Percentiles rank a stretch among this genome's conserved stretches.
phyloP scores from a whole-genome alignment of 371 early-diverging fungal genomes.

The Mortierella sp. region DNA sequence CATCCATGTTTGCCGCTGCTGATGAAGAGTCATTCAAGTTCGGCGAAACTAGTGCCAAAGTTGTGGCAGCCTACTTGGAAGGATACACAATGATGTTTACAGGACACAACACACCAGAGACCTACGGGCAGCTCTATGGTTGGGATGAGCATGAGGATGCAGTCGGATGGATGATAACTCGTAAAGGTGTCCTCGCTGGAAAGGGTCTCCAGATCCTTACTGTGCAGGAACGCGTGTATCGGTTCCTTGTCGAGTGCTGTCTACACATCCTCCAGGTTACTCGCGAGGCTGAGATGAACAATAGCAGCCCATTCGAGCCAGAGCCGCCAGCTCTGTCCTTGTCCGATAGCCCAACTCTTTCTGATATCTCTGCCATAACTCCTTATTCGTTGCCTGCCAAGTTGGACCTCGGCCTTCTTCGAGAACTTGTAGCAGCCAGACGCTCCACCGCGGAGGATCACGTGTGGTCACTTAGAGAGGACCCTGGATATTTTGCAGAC shows the following conservation, averaged over 20 bases:
- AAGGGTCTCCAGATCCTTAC: slow-evolving; percentile 28
- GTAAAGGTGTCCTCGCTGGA: slow-evolving; percentile 20
- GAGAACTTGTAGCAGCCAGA: slow-evolving; percentile 30
- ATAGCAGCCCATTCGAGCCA: slow-evolving; percentile 22
- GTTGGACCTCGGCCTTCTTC: slow-evolving; percentile 25
- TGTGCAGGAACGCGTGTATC: slow-evolving; percentile 35
- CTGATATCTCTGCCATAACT: slow-evolving; percentile 23
- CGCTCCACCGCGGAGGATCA: slow-evolving; percentile 34
- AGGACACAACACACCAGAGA: slow-evolving; percentile 29
- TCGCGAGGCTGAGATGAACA: slow-evolving; percentile 19
- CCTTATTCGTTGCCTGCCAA: slow-evolving; percentile 28
- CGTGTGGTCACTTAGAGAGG: slow-evolving; percentile 35
- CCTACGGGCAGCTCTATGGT: slow-evolving; percentile 27
- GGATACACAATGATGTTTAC: slow-evolving; percentile 41
- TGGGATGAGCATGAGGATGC: slow-evolving; percentile 35
- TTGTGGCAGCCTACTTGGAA: slow-evolving; percentile 22
- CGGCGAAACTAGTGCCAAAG: slow-evolving; percentile 23
- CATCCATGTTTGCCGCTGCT: slow-evolving; percentile 34
- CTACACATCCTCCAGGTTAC: slow-evolving; percentile 30
- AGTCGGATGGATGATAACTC: slow-evolving; percentile 16
- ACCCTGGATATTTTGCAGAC: slow-evolving; percentile 34
- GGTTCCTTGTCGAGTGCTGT: slow-evolving; percentile 33
- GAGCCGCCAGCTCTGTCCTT: slow-evolving; percentile 33
- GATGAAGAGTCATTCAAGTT: slow-evolving; percentile 30
- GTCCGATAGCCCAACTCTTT: slow-evolving; percentile 18